Evolutionary conservation across 1,284 basidiomycete species (phyloP).

Genomic region (Peniophora sp.): DNA sequence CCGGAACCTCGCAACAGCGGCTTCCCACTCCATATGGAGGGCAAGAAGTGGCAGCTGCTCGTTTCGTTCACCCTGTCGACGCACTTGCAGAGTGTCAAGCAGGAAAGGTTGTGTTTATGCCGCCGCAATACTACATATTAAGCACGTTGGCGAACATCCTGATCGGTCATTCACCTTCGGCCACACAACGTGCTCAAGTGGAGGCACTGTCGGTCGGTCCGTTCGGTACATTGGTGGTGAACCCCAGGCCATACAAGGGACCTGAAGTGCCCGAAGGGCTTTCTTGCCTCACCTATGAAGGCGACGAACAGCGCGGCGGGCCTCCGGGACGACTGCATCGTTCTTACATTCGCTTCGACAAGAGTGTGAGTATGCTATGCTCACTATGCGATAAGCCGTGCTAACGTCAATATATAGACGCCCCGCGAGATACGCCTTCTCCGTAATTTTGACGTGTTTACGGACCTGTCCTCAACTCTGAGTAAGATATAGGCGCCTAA

Average conservation of each 20-base stretch:
- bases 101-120: slow-evolving; percentile 52
- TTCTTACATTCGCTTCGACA: slow-evolving; percentile 34
- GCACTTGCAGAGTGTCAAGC: slow-evolving; percentile 43
- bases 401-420: slow-evolving; percentile 1
- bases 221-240: slow-evolving; percentile 56
- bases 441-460: slow-evolving; percentile 55
- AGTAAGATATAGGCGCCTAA: no score
- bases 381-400: not conserved
- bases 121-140: slow-evolving; percentile 65
- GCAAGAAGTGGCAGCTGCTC: slow-evolving; percentile 57
- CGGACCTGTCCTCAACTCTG: slow-evolving; percentile 19
- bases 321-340: slow-evolving; percentile 50
- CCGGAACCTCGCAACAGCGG: slow-evolving; percentile 43
- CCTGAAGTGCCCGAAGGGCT: slow-evolving; percentile 34
- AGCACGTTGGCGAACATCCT: slow-evolving; percentile 47
- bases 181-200: slow-evolving; percentile 36
- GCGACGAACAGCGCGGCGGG: slow-evolving; percentile 59
- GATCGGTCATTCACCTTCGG: slow-evolving; percentile 22
- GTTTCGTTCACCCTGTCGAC: slow-evolving; percentile 46
- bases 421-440: slow-evolving; percentile 39
- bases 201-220: slow-evolving; percentile 37
- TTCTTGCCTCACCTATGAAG: slow-evolving; percentile 51
- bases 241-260: slow-evolving; percentile 31
- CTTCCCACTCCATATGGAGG: slow-evolving; percentile 63
- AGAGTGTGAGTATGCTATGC: slow-evolving; percentile 33